Evolutionary conservation across 305 asterid genomes (phyloP).

Genomic region (Fraxinus platypoda): DNA sequence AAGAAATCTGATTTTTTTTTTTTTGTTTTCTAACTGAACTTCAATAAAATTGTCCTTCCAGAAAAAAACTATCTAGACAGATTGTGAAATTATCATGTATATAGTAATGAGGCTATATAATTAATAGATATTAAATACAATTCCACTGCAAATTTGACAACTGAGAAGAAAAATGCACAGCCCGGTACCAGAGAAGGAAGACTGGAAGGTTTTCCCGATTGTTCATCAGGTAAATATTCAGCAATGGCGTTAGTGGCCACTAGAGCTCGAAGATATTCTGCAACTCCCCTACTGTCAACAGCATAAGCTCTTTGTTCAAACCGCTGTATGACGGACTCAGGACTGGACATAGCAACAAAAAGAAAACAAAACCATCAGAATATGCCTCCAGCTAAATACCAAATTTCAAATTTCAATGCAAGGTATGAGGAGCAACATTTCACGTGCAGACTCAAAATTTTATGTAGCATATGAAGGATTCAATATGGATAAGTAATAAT

Average conservation of each 20-base stretch:
- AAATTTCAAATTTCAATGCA: background rate
- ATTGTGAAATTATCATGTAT: background rate
- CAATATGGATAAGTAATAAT: background rate
- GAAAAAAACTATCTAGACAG: background rate
- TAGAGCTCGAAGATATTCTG: constrained; percentile 81
- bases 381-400: background rate
- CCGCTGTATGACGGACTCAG: constrained; percentile 91
- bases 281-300: constrained; percentile 93
- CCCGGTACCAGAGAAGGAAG: constrained; percentile 85
- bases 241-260: constrained; percentile 75
- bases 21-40: background rate
- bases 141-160: background rate
- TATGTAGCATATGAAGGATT: background rate
- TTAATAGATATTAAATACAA: background rate
- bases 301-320: constrained; percentile 87
- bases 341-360: constrained; percentile 46
- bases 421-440: background rate
- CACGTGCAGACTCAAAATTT: background rate
- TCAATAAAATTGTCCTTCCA: background rate
- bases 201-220: constrained; percentile 82
- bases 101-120: background rate
- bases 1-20: background rate
- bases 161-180: background rate
- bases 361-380: constrained; percentile 19
- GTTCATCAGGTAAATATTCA: constrained; percentile 90